Evolutionary conservation across 345 rosid species (phyloP).

Genomic region (Euphorbia tirucalli): DNA sequence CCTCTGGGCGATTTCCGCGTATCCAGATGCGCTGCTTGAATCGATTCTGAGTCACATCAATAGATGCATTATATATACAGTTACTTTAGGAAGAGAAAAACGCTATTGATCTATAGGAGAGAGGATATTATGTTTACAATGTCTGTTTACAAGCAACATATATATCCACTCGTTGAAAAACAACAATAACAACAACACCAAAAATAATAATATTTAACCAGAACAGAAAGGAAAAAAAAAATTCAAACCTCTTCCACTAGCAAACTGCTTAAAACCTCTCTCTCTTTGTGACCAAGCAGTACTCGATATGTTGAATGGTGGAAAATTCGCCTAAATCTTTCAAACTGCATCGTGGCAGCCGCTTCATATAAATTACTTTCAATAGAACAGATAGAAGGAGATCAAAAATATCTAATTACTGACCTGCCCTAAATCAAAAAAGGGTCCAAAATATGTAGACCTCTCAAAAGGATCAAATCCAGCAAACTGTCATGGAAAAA

Average conservation of each 20-base stretch:
- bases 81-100: not conserved
- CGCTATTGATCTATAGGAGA: too few relatives aligned
- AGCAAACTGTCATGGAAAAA: slow-evolving; percentile 61
- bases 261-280: slow-evolving; percentile 79
- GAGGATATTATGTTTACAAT: too few relatives aligned
- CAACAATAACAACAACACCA: too few relatives aligned
- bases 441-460: slow-evolving; percentile 88
- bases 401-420: not conserved
- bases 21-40: slow-evolving; percentile 92
- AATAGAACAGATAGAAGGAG: slow-evolving; percentile 10
- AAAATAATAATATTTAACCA: not conserved
- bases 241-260: slow-evolving; percentile 66
- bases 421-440: slow-evolving; percentile 91
- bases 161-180: not conserved
- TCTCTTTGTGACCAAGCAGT: slow-evolving; percentile 83
- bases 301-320: slow-evolving; percentile 89
- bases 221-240: not conserved
- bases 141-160: too few relatives aligned
- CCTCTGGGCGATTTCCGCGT: slow-evolving; percentile 79
- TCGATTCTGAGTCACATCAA: slow-evolving; percentile 45
- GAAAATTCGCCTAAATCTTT: slow-evolving; percentile 86
- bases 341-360: slow-evolving; percentile 52
- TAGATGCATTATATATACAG: not conserved
- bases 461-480: slow-evolving; percentile 97
- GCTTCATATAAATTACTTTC: not conserved